Base-by-base conservation (phyloP, 495 filamentous ascomycete genomes). In the Bacidia rubella region DNA sequence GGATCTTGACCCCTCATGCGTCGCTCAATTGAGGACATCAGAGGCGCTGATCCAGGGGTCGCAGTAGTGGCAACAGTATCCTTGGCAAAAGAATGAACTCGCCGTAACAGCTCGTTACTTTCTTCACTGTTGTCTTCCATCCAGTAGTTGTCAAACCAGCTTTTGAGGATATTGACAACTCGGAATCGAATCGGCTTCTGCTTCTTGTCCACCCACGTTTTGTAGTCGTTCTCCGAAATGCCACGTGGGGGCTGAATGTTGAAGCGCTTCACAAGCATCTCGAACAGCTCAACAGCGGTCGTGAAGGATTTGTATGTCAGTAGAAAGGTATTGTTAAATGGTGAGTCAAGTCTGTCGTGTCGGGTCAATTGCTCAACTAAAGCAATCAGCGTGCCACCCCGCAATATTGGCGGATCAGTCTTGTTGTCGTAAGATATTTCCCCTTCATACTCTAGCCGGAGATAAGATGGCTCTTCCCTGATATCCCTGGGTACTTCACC, bases 81-180 rank as follows among this genome's bases (percentile, higher is more conserved):
- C 64, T 85, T 86, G 23, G 89, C 90, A 63, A 98, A 98, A 23
- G 79, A 78, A 68, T 90, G 85, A 1, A 95, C 87, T 56, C 87
- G 80, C 57, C 86, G 83, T 47, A 97, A 84, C 24, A 98, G 73
- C 59, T 88, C 76, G 68, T 82, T 86, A 38, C 85, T 87, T 22
- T 81, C 78, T 38, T 92, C 86, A 62, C 83, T 90, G 41, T 80
- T 78, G 21, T 85, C 81, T 64, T 98, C 92, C 92, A 97, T 95
- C 92, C 92, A 98, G 65, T 89, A 96, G 54, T 81, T 86, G 61
- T 97, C 90, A 59, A 98, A 88, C 92, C 92, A 98, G 65, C 79
- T 94, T 73, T 96, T 97, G 56, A 97, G 70, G 52, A 96, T 95
- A 63, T 96, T 97, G 59, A 98, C 88, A 9, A 98, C 87, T 42